Conservation (phyloP, 148 eudicot species). For the Pouteria glomerata region DNA sequence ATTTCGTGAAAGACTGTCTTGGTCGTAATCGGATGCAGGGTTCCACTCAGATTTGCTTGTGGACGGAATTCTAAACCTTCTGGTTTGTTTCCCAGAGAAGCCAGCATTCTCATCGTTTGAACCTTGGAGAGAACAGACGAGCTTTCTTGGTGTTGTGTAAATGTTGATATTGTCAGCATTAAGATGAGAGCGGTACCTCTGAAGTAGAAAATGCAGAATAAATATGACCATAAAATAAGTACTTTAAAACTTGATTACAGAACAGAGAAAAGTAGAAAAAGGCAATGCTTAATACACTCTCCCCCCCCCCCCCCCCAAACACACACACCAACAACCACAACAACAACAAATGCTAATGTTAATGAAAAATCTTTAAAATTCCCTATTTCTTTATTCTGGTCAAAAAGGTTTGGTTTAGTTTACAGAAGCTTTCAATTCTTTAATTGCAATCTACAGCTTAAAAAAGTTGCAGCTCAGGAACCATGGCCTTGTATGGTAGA, state of each 20-base stretch:
- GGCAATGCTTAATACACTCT: too few relatives aligned
- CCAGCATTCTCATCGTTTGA: slow-evolving; percentile 35
- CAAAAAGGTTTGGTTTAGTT: too few relatives aligned
- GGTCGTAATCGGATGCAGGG: slow-evolving; percentile 36
- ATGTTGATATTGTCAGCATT: slow-evolving; percentile 49
- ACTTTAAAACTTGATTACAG: background rate
- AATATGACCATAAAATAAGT: slow-evolving; percentile 6
- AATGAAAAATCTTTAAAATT: too few relatives aligned
- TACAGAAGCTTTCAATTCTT: too few relatives aligned
- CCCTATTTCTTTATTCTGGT: too few relatives aligned
- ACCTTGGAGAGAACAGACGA: slow-evolving; percentile 66
- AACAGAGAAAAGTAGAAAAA: too few relatives aligned
- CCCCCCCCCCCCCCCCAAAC: too few relatives aligned
- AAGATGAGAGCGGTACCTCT: slow-evolving; percentile 56
- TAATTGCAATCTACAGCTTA: too few relatives aligned
- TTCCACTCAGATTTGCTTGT: slow-evolving; percentile 35
- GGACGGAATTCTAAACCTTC: slow-evolving; percentile 46
- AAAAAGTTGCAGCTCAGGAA: too few relatives aligned
- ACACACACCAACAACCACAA: too few relatives aligned
- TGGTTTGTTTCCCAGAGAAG: slow-evolving; percentile 31
- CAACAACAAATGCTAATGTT: too few relatives aligned
- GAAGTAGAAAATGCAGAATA: slow-evolving; percentile 24
- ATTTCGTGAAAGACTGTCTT: slow-evolving; percentile 22
- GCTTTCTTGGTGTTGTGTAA: slow-evolving; percentile 75
- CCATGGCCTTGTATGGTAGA: too few relatives aligned